These are phyloP conservation scores for Umbilicus rupestris DNA, from an alignment of 164 flowering plant species.

Conservation along the genomic window DNA sequence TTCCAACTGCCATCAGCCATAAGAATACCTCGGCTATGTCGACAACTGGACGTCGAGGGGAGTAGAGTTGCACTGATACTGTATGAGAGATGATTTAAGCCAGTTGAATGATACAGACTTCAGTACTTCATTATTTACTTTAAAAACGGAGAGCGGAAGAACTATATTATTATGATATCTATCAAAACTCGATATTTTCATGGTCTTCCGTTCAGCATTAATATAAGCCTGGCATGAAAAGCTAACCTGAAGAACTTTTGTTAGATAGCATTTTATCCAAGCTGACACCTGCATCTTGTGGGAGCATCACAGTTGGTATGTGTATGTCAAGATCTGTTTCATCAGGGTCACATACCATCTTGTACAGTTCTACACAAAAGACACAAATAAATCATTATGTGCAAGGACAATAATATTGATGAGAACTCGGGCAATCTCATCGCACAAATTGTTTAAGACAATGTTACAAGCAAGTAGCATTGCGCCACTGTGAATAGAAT, in stretches of 20 bases:
- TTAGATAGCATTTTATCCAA: slow-evolving; percentile 42
- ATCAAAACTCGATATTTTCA: background rate
- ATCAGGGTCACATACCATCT: slow-evolving; percentile 91
- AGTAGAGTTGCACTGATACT: slow-evolving; percentile 90
- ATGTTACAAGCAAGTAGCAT: no score
- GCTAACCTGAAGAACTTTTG: slow-evolving; percentile 45
- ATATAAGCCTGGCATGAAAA: background rate
- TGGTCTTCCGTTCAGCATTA: background rate
- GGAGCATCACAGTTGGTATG: slow-evolving; percentile 94
- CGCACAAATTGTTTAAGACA: no score
- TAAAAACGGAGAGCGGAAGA: background rate
- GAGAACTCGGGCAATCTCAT: no score
- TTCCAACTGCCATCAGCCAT: slow-evolving; percentile 98
- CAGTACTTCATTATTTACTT: background rate
- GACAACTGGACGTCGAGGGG: slow-evolving; percentile 75
- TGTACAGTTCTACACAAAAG: slow-evolving; percentile 65
- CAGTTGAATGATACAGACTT: background rate
- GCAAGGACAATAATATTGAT: background rate
- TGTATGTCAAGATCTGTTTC: slow-evolving; percentile 64
- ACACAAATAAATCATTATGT: background rate
- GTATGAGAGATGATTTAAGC: slow-evolving; percentile 14
- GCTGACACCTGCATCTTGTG: slow-evolving; percentile 78
- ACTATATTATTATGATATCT: background rate
- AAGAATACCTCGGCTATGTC: slow-evolving; percentile 97
- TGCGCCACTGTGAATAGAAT: no score